Evolutionary conservation across 495 filamentous ascomycete species (phyloP).

Genomic region (Ascodesmis nigricans): DNA sequence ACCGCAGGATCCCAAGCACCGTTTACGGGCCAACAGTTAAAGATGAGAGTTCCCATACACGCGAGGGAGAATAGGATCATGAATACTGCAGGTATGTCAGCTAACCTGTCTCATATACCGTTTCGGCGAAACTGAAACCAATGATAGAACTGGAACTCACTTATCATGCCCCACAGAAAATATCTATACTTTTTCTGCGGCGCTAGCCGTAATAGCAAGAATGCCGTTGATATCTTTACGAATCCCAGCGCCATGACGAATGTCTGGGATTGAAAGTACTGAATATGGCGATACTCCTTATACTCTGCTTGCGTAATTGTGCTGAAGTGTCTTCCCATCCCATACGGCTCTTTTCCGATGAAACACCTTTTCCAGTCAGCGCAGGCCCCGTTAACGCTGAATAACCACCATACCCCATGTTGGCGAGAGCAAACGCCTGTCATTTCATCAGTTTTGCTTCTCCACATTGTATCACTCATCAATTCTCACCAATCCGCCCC

Average conservation of each 20-base stretch:
- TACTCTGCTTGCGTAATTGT: background rate
- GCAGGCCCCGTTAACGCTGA: background rate
- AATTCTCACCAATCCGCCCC: background rate
- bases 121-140: too few relatives aligned
- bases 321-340: background rate
- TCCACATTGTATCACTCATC: too few relatives aligned
- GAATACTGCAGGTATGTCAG: conserved; percentile 19
- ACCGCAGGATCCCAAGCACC: conserved; percentile 22
- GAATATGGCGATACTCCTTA: conserved; percentile 14
- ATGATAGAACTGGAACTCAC: conserved; percentile 2
- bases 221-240: conserved; percentile 28
- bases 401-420: background rate
- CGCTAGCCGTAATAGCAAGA: conserved; percentile 25
- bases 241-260: conserved; percentile 26
- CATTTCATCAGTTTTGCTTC: too few relatives aligned
- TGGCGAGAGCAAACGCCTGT: background rate
- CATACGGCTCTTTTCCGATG: background rate
- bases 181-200: conserved; percentile 20
- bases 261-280: conserved; percentile 25
- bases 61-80: conserved; percentile 22
- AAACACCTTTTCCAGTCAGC: background rate
- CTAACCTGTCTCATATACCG: too few relatives aligned
- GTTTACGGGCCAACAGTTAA: conserved; percentile 22
- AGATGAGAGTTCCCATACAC: conserved; percentile 22
- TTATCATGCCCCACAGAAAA: conserved; percentile 9